Base-by-base conservation (phyloP, 768 basidiomycete species). In the Podaxis mareebaensis region DNA sequence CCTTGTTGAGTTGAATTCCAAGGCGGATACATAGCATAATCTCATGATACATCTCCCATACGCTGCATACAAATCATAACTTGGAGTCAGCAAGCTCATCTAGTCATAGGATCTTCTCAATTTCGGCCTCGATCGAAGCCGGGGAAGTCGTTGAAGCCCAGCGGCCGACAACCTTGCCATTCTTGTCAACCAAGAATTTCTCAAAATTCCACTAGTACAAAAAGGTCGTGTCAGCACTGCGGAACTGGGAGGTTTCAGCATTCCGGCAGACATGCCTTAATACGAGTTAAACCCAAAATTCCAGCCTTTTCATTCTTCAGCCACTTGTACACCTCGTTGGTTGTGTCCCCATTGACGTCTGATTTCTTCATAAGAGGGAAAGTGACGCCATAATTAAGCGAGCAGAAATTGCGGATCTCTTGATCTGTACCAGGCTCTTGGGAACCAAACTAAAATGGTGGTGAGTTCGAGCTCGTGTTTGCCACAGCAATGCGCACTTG, bases 361-460 rank as follows among this genome's bases (percentile, higher is more conserved):
- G 90, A 90, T 78, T 96, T 98, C 78, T 87, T 90, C 88, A 93
- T 92, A 55, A 98, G 76, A 11, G 93, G 93, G 81, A 96, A 96
- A 6, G 85, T 86, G 28, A 98, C 95, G 17, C 93, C 93, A 72
- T 95, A 88, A 79, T 95, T 96, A 65, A 86, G 70, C 56, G 84
- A 78, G 78, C 93, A 94, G 75, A 91, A 92, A 70, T 86, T 78
- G 20, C 79, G 81, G 68, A 96, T 90, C 48, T 83, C 83, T n/a
- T 81, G 82, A 69, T 96, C 93, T 36, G 83, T 80, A n/a, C 83
- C 89, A 0, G 94, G 94, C 69, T 96, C 94, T 76, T 96, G 94
- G 0, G 84, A 83, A 60, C 87, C 91, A 69, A 96, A 96, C 88
- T 96, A 66, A 7, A 20, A 53, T 8, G 54, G 13, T 48, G 2